A percentile compares a stretch with the other conserved stretches of the same genome.
These are phyloP conservation scores for Coemansia sp. DNA, from an alignment of 192 early-diverging fungal genomes.

Conservation along the genomic window DNA sequence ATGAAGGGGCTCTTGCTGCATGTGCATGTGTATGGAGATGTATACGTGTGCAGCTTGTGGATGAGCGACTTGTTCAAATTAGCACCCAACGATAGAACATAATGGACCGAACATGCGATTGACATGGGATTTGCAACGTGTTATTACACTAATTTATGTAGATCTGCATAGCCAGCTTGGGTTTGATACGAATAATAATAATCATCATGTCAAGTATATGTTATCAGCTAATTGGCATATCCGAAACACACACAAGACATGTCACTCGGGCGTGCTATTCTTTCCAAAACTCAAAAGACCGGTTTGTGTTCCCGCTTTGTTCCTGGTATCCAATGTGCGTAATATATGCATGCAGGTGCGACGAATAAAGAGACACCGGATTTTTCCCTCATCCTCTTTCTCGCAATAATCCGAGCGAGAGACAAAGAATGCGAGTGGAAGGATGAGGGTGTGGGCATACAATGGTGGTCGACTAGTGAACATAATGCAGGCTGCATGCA, in stretches of 20 bases:
- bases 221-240: no score
- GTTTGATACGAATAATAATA: no score
- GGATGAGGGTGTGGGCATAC: not conserved
- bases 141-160: no score
- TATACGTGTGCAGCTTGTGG: no score
- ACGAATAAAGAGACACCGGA: not conserved
- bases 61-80: no score
- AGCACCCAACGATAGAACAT: no score
- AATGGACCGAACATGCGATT: no score
- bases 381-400: not conserved
- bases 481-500: not conserved
- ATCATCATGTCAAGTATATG: no score
- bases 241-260: not conserved
- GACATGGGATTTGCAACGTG: no score
- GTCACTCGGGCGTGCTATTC: no score
- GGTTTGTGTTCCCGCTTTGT: not conserved
- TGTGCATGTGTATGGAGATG: constrained; percentile 4
- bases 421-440: not conserved
- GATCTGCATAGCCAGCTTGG: no score
- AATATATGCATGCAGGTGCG: not conserved
- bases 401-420: not conserved
- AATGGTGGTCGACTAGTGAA: not conserved
- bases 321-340: constrained; percentile 2
- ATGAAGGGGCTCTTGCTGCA: not conserved
- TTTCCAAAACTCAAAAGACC: not conserved